These are phyloP conservation scores for Vigna nakashimae DNA, from an alignment of 306 rosid species.

Conservation along the genomic window DNA sequence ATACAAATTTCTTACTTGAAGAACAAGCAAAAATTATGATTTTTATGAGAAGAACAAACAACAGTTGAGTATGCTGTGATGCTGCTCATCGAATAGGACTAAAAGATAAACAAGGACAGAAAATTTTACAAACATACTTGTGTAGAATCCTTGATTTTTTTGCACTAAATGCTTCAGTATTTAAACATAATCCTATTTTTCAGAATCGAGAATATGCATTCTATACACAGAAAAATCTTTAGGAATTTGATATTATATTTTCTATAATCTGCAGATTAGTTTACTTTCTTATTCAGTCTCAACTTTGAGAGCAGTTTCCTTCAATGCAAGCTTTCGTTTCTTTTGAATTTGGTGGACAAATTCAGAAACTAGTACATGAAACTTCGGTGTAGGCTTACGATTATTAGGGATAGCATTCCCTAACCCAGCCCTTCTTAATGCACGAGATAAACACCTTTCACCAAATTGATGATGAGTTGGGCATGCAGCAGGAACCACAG, in stretches of 20 bases:
- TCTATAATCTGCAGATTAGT: slow-evolving; percentile 32
- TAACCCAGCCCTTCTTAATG: slow-evolving; percentile 49
- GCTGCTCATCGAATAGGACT: slow-evolving; percentile 9
- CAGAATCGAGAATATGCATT: slow-evolving; percentile 25
- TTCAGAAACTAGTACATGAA: slow-evolving; percentile 43
- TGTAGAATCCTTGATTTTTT: slow-evolving; percentile 6
- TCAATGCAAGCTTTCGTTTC: slow-evolving; percentile 44
- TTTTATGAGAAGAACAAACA: slow-evolving; percentile 19
- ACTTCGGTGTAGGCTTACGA: slow-evolving; percentile 46
- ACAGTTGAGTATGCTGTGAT: slow-evolving; percentile 22
- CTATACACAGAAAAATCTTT: slow-evolving; percentile 45
- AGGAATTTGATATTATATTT: slow-evolving; percentile 20
- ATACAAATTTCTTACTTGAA: slow-evolving; percentile 13
- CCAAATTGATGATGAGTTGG: slow-evolving; percentile 46
- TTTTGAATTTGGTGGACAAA: slow-evolving; percentile 50
- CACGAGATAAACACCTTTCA: slow-evolving; percentile 52
- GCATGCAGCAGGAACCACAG: slow-evolving; percentile 53
- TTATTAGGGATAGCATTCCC: slow-evolving; percentile 32
- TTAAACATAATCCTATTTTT: slow-evolving; percentile 37
- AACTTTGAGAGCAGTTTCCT: slow-evolving; percentile 40
- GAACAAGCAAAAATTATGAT: not conserved
- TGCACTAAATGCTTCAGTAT: slow-evolving; percentile 17
- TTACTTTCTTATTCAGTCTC: slow-evolving; percentile 41
- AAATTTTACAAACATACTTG: slow-evolving; percentile 17
- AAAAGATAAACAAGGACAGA: not conserved